These are phyloP conservation scores for Euclidium syriacum DNA, from an alignment of 345 rosid genomes.

Conservation along the genomic window DNA sequence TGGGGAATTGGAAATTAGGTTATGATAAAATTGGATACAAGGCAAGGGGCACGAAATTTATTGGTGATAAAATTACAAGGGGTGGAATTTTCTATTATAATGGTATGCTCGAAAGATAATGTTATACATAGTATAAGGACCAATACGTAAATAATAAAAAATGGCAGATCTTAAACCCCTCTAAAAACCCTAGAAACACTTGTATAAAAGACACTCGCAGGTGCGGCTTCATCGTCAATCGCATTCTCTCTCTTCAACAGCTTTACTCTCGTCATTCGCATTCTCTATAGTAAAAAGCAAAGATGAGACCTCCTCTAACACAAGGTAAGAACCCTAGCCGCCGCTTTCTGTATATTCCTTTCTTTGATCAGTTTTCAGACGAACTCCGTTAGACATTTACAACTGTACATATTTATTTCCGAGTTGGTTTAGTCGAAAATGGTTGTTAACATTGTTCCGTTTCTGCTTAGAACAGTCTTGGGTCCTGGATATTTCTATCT, in stretches of 20 bases:
- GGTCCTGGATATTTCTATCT: not conserved
- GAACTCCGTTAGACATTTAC: too few relatives aligned
- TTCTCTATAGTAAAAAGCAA: not conserved
- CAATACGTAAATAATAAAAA: not conserved
- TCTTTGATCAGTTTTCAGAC: not conserved
- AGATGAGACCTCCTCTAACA: constrained; percentile 36
- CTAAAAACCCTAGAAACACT: constrained; percentile 29
- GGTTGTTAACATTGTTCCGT: not conserved
- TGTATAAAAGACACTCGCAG: constrained; percentile 7
- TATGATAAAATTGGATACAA: too few relatives aligned
- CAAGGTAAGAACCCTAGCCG: constrained; percentile 31
- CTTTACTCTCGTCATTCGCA: not conserved
- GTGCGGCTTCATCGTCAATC: constrained; percentile 1
- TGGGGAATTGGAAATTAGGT: too few relatives aligned
- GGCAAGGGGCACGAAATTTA: not conserved
- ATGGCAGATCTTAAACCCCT: not conserved
- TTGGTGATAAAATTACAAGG: too few relatives aligned
- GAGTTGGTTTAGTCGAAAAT: not conserved
- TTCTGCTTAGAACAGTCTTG: not conserved
- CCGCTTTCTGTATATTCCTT: not conserved
- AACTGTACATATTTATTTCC: not conserved
- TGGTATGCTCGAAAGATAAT: not conserved
- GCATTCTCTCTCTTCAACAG: not conserved
- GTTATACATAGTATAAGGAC: not conserved
- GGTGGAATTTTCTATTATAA: not conserved